Conservation (phyloP, 768 basidiomycete species). For the Hygrocybe punicea region DNA sequence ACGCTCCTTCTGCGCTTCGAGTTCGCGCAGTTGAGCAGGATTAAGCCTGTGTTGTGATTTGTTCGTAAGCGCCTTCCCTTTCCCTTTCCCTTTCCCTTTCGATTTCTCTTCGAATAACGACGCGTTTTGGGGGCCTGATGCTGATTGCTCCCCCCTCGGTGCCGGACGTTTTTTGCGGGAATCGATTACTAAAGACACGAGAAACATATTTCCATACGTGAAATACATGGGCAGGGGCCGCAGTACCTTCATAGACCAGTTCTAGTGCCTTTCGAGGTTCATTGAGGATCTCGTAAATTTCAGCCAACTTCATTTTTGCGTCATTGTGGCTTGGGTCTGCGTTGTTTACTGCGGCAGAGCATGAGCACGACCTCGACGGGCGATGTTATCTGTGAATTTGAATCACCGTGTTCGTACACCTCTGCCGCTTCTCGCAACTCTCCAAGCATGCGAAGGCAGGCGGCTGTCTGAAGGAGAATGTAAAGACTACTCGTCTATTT, state of each 20-base stretch:
- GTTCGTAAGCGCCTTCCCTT: conserved; percentile 31
- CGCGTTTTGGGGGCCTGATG: conserved; percentile 17
- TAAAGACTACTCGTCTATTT: conserved; percentile 69
- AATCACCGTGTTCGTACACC: conserved; percentile 76
- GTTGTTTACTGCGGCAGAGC: conserved; percentile 53
- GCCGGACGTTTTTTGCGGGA: conserved; percentile 49
- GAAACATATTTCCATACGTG: neutral
- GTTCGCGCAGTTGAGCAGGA: conserved; percentile 54
- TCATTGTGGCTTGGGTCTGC: conserved; percentile 75
- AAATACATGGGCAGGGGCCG: neutral
- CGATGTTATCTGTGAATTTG: neutral
- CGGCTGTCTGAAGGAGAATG: conserved; percentile 71
- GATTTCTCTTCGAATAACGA: conserved; percentile 72
- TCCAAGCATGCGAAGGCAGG: conserved; percentile 74
- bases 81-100: conserved; percentile 32
- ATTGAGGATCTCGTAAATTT: conserved; percentile 81
- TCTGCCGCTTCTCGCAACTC: conserved; percentile 75
- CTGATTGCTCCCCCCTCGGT: conserved; percentile 1
- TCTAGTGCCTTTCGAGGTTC: conserved; percentile 79
- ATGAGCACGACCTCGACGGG: neutral
- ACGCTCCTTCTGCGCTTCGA: conserved; percentile 64
- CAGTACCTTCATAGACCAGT: conserved; percentile 75
- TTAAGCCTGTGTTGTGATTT: conserved; percentile 50
- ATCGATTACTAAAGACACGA: conserved; percentile 47
- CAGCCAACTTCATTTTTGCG: conserved; percentile 86